Conservation (phyloP, 108 stramenopile species). For the Thalassiosira profunda region DNA sequence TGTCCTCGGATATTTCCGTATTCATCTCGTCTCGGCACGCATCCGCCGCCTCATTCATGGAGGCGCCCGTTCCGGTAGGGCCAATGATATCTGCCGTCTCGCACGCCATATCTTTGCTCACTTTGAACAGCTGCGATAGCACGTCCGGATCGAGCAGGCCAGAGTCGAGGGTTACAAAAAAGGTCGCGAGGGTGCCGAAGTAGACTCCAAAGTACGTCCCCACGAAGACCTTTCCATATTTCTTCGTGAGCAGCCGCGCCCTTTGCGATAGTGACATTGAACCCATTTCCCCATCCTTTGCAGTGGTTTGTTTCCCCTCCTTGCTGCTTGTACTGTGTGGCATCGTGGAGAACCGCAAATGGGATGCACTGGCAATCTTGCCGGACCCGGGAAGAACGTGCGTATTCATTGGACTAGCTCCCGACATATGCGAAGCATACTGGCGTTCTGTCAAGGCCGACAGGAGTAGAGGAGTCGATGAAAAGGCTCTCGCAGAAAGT, state of each 20-base stretch:
- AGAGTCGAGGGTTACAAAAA: conserved; percentile 70
- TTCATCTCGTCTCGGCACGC: conserved; percentile 38
- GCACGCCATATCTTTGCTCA: conserved; percentile 40
- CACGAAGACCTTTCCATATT: conserved; percentile 76
- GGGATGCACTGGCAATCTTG: neutral
- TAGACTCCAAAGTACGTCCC: conserved; percentile 78
- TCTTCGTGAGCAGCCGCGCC: conserved; percentile 28
- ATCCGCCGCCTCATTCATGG: conserved; percentile 48
- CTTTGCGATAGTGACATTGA: conserved; percentile 16
- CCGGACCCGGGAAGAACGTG: neutral
- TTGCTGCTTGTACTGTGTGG: neutral
- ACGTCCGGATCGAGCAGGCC: conserved; percentile 78
- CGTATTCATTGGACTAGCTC: neutral
- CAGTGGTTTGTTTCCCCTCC: neutral
- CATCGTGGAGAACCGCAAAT: neutral
- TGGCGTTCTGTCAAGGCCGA: neutral
- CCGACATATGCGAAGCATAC: neutral
- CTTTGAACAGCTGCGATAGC: conserved; percentile 47
- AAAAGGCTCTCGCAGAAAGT: neutral
- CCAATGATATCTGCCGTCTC: conserved; percentile 48
- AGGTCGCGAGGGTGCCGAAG: conserved; percentile 52
- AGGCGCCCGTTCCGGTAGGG: conserved; percentile 35
- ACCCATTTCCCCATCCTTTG: conserved; percentile 6
- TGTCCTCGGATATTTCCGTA: conserved; percentile 50
- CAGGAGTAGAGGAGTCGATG: neutral